Percentiles rank a stretch among this genome's conserved stretches.
Evolutionary conservation across 139 green algal genomes (phyloP).

Genomic region (Edaphochlamys debaryana): DNA sequence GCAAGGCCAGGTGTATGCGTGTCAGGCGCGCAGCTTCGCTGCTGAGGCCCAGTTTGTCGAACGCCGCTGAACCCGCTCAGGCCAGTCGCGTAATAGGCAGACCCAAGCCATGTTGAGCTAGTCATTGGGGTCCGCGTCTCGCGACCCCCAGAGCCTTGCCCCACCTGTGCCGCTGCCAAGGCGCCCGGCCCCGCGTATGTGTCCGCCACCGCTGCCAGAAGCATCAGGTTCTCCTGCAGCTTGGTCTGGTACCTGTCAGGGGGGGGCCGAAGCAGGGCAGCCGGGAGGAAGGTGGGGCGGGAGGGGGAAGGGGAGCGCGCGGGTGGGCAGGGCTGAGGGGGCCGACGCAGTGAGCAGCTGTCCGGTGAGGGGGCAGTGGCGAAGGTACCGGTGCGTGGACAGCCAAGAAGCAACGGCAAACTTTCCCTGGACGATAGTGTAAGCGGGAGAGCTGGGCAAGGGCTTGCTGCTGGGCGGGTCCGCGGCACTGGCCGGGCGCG

Average conservation of each 20-base stretch:
- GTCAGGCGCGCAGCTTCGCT: too few relatives aligned
- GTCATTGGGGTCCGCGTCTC: background rate
- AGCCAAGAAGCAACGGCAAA: background rate
- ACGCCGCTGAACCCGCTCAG: background rate
- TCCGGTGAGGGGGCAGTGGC: too few relatives aligned
- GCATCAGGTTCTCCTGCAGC: slow-evolving; percentile 55
- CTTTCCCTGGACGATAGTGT: too few relatives aligned
- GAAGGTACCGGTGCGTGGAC: too few relatives aligned
- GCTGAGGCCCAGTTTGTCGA: background rate
- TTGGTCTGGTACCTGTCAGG: slow-evolving; percentile 51
- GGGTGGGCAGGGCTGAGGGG: too few relatives aligned
- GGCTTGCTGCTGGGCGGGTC: too few relatives aligned
- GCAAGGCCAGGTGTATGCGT: too few relatives aligned
- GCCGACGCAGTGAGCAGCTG: too few relatives aligned
- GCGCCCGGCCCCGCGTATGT: background rate
- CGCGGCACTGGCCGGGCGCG: too few relatives aligned
- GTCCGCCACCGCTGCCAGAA: slow-evolving; percentile 49
- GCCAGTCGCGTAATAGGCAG: background rate
- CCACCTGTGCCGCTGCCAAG: background rate
- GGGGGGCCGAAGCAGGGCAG: background rate
- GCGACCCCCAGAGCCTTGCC: background rate
- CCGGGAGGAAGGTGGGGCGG: background rate
- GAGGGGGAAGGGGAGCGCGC: too few relatives aligned
- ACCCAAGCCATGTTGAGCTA: too few relatives aligned
- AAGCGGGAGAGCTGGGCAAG: too few relatives aligned